Conservation (phyloP, 306 rosid species). For the Prunus salicina region DNA sequence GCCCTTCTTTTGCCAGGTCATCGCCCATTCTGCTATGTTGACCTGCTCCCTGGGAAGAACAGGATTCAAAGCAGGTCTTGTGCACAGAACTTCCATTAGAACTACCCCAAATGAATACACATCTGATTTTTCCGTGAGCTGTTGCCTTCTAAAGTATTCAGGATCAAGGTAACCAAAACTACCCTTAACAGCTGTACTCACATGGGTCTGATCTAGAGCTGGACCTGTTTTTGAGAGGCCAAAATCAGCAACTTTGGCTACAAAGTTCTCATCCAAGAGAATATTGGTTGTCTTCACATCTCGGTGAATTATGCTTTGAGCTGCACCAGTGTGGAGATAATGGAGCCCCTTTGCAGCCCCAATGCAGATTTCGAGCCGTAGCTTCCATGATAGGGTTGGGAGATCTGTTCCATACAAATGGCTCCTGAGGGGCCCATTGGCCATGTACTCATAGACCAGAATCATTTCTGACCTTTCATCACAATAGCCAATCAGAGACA, state of each 20-base stretch:
- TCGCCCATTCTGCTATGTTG: slow-evolving; percentile 98
- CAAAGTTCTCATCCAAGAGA: slow-evolving; percentile 86
- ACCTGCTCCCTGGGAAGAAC: slow-evolving; percentile 96
- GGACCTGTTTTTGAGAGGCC: slow-evolving; percentile 98
- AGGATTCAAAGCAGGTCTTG: slow-evolving; percentile 95
- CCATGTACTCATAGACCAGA: slow-evolving; percentile 95
- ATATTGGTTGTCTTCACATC: slow-evolving; percentile 98
- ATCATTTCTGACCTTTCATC: slow-evolving; percentile 96
- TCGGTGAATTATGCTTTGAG: slow-evolving; percentile 92
- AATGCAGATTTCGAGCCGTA: slow-evolving; percentile 87
- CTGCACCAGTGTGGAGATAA: slow-evolving; percentile 92
- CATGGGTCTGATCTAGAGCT: slow-evolving; percentile 93
- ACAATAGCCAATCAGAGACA: slow-evolving; percentile 93
- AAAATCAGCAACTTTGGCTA: slow-evolving; percentile 96
- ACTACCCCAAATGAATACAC: slow-evolving; percentile 97
- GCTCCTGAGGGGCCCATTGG: slow-evolving; percentile 94
- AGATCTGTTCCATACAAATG: slow-evolving; percentile 90
- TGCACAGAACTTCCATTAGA: slow-evolving; percentile 93
- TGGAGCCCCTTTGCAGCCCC: slow-evolving; percentile 98
- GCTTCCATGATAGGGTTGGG: slow-evolving; percentile 85
- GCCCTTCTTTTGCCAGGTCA: slow-evolving; percentile 95
- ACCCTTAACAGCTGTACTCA: slow-evolving; percentile 97
- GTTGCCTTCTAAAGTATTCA: slow-evolving; percentile 93
- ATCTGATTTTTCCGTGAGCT: slow-evolving; percentile 97
- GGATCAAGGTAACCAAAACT: slow-evolving; percentile 99